Evolutionary conservation across 495 filamentous ascomycete genomes (phyloP).

Genomic region (Hyphodiscus hymeniophilus): DNA sequence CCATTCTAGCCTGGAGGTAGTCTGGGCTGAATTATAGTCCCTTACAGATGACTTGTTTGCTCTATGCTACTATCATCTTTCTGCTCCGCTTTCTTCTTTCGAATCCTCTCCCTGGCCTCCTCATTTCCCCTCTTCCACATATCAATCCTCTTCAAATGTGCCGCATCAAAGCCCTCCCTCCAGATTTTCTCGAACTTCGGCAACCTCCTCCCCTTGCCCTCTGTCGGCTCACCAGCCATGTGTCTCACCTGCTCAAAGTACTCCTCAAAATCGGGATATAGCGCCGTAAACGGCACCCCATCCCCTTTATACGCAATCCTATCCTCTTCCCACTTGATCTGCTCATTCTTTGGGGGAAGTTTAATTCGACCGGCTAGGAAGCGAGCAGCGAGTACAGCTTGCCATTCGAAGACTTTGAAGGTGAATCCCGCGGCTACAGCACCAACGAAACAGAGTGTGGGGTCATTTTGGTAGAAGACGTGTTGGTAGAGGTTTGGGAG

Average conservation of each 20-base stretch:
- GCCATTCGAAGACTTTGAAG: slow-evolving; percentile 37
- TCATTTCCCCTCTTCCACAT: slow-evolving; percentile 21
- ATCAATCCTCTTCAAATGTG: slow-evolving; percentile 13
- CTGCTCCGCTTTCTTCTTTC: too few relatives aligned
- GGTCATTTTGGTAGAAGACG: slow-evolving; percentile 42
- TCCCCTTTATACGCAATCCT: slow-evolving; percentile 42
- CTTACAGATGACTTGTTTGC: too few relatives aligned
- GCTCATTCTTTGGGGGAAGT: slow-evolving; percentile 34
- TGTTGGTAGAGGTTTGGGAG: slow-evolving; percentile 49
- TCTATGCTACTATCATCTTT: too few relatives aligned
- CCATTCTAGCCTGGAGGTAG: too few relatives aligned
- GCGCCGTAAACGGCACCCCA: slow-evolving; percentile 36
- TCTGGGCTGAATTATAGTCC: too few relatives aligned
- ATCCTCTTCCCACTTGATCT: slow-evolving; percentile 43
- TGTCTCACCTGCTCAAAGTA: slow-evolving; percentile 39
- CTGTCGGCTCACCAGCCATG: slow-evolving; percentile 14
- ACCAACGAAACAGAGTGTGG: slow-evolving; percentile 26
- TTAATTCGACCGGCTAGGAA: slow-evolving; percentile 29
- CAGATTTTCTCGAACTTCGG: slow-evolving; percentile 13
- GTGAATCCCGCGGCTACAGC: slow-evolving; percentile 28
- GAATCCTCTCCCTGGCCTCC: slow-evolving; percentile 14
- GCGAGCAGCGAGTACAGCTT: slow-evolving; percentile 30
- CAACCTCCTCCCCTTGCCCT: slow-evolving; percentile 10
- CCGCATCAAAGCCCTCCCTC: slow-evolving; percentile 15
- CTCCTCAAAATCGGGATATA: slow-evolving; percentile 44